Percentiles rank a stretch among this genome's conserved stretches.
Conservation (phyloP, 768 basidiomycete genomes). For the Leccinellum rugosiceps region DNA sequence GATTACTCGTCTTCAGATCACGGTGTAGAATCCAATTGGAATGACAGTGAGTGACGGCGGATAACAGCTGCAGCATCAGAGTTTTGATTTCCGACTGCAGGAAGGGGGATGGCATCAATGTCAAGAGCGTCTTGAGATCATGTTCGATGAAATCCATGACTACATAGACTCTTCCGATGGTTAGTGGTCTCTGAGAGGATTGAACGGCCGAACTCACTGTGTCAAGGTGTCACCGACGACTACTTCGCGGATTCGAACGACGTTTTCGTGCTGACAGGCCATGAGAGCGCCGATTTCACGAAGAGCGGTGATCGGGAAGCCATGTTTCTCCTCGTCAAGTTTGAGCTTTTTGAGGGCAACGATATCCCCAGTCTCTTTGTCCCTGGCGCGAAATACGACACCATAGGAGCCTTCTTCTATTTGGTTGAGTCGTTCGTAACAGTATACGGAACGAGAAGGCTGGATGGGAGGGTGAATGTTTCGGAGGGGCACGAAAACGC, state of each 20-base stretch:
- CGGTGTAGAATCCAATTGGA: slow-evolving; percentile 97
- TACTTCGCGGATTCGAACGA: slow-evolving; percentile 94
- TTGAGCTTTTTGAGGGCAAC: slow-evolving; percentile 98
- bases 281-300: slow-evolving; percentile 96
- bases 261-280: slow-evolving; percentile 91
- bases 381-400: slow-evolving; percentile 92
- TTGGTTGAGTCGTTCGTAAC: slow-evolving; percentile 91
- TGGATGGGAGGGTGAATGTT: slow-evolving; percentile 73
- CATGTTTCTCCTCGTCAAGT: slow-evolving; percentile 97
- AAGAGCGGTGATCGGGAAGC: slow-evolving; percentile 95
- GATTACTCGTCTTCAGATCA: slow-evolving; percentile 95
- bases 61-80: slow-evolving; percentile 86
- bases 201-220: slow-evolving; percentile 67
- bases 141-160: slow-evolving; percentile 99
- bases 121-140: slow-evolving; percentile 94
- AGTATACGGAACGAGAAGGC: slow-evolving; percentile 91
- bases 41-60: slow-evolving; percentile 92
- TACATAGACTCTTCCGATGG: slow-evolving; percentile 79
- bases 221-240: slow-evolving; percentile 98
- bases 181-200: slow-evolving; percentile 3
- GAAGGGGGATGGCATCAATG: slow-evolving; percentile 94
- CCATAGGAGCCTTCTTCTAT: slow-evolving; percentile 99
- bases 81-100: slow-evolving; percentile 99
- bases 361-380: slow-evolving; percentile 92
- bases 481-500: slow-evolving; percentile 72